Percentiles rank a stretch among this genome's conserved stretches.
These are phyloP conservation scores for Claviceps fusiformis DNA, from an alignment of 2,329 filamentous ascomycete genomes.

Conservation along the genomic window DNA sequence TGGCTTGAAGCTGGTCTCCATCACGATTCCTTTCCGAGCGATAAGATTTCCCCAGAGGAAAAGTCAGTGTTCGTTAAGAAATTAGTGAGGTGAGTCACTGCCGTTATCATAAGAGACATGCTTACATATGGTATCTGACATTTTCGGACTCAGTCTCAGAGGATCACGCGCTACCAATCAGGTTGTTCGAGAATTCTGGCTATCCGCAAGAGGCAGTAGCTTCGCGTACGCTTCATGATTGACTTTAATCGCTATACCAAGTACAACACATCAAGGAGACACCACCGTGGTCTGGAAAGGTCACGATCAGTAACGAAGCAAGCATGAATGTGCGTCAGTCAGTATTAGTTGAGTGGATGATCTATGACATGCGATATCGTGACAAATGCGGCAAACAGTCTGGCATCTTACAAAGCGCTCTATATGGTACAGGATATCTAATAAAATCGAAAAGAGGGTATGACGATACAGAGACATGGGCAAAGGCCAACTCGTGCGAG, in stretches of 20 bases:
- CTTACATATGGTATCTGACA: background rate
- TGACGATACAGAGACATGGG: background rate
- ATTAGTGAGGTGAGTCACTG: slow-evolving; percentile 37
- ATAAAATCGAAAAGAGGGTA: background rate
- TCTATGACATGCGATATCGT: too few species aligned
- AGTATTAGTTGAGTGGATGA: too few species aligned
- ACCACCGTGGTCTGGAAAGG: background rate
- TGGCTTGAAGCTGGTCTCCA: slow-evolving; percentile 52
- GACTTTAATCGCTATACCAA: background rate
- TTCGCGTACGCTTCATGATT: slow-evolving; percentile 45
- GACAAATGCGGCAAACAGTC: background rate
- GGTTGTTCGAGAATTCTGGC: slow-evolving; percentile 59
- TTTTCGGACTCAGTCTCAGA: slow-evolving; percentile 35
- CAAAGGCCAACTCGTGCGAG: background rate
- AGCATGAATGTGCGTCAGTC: background rate
- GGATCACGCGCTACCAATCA: slow-evolving; percentile 52
- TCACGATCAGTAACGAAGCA: background rate
- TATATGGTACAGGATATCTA: background rate
- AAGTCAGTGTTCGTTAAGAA: slow-evolving; percentile 54
- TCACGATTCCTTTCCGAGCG: slow-evolving; percentile 41
- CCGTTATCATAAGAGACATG: background rate
- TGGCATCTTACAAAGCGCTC: background rate
- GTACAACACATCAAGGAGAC: background rate
- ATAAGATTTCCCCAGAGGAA: slow-evolving; percentile 43
- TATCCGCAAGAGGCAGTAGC: slow-evolving; percentile 48